Conservation (phyloP, 2,329 filamentous ascomycete species). For the Ophiostoma novo-ulmi region DNA sequence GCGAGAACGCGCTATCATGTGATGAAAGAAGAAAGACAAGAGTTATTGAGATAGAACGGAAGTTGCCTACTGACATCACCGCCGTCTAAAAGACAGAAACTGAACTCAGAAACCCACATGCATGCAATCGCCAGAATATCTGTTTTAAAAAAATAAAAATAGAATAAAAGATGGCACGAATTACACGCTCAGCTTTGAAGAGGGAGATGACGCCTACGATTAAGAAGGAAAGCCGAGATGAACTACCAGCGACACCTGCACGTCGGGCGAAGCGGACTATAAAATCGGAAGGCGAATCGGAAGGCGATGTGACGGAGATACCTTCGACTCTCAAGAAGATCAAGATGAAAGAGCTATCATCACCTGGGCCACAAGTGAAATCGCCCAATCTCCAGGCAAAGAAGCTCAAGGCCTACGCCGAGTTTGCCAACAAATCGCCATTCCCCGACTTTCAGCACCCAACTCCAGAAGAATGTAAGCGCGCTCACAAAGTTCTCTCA, state of each 20-base stretch:
- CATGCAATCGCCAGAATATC: not conserved
- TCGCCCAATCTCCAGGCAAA: not conserved
- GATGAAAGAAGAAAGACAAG: not conserved
- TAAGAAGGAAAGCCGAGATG: not conserved
- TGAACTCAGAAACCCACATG: not conserved
- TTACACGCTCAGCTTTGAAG: not conserved
- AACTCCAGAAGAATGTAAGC: conserved; percentile 9
- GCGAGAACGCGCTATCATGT: conserved; percentile 10
- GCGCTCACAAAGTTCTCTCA: not conserved
- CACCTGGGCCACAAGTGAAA: not conserved
- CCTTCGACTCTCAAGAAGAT: conserved; percentile 5
- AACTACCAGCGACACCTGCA: not conserved
- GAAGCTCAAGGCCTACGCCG: conserved; percentile 7
- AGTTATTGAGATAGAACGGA: not conserved
- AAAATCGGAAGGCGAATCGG: not conserved
- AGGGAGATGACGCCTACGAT: not conserved
- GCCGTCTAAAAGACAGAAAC: not conserved
- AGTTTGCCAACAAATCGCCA: conserved; percentile 10
- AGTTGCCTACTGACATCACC: not conserved
- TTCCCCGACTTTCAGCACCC: conserved; percentile 15
- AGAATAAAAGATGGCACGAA: not conserved
- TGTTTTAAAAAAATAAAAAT: not conserved
- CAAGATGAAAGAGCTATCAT: not conserved
- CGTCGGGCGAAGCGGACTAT: not conserved
- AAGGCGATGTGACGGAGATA: not conserved